A percentile compares a stretch with the other conserved stretches of the same genome.
These are phyloP conservation scores for Musa beccarii DNA, from an alignment of 176 grass and related monocot species.

Conservation along the genomic window DNA sequence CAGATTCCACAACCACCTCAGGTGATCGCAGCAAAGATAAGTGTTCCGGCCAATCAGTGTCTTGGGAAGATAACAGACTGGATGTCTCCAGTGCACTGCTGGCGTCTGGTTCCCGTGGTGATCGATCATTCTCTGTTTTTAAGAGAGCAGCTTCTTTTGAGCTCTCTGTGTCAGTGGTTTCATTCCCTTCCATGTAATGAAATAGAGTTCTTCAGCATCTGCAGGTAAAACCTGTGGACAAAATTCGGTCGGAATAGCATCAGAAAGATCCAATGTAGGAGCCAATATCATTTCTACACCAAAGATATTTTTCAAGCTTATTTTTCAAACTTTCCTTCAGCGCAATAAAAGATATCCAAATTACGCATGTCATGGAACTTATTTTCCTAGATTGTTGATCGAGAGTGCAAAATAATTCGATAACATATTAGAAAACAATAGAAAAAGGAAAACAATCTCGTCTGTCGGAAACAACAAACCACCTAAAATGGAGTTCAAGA, in stretches of 20 bases:
- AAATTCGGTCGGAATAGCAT: background rate
- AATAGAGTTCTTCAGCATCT: background rate
- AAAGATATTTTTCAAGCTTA: too few relatives aligned
- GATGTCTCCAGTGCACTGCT: slow-evolving; percentile 36
- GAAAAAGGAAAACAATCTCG: too few relatives aligned
- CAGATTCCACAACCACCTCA: slow-evolving; percentile 19
- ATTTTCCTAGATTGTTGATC: too few relatives aligned
- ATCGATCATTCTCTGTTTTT: slow-evolving; percentile 48
- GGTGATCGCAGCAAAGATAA: slow-evolving; percentile 49
- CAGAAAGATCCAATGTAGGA: background rate
- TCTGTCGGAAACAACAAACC: too few relatives aligned
- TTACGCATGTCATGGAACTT: too few relatives aligned
- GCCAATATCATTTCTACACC: background rate
- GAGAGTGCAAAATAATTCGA: too few relatives aligned
- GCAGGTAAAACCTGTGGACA: background rate
- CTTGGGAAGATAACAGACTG: slow-evolving; percentile 25
- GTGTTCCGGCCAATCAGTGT: slow-evolving; percentile 57
- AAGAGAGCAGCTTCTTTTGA: slow-evolving; percentile 21
- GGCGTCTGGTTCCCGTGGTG: slow-evolving; percentile 10
- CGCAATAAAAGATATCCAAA: too few relatives aligned
- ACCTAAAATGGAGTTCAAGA: too few relatives aligned
- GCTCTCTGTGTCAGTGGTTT: background rate
- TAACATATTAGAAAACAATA: too few relatives aligned
- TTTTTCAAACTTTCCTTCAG: too few relatives aligned
- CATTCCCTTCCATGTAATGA: slow-evolving; percentile 11